Percentiles rank a stretch among this genome's conserved stretches.
phyloP scores from a whole-genome alignment of 441 rosid genomes.

The Syzygium malaccense region DNA sequence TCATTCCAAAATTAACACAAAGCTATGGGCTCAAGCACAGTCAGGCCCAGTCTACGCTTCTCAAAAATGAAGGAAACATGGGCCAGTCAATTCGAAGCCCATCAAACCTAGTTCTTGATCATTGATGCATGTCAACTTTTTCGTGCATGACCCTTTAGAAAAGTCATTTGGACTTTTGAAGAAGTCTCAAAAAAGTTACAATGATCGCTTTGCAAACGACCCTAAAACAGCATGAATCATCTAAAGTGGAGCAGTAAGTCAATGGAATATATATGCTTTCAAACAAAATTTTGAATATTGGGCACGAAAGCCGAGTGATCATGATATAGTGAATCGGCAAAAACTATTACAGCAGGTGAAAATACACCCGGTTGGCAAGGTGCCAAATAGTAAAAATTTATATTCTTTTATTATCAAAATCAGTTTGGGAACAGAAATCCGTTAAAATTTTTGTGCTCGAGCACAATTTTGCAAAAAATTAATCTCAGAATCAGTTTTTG shows the following conservation, averaged over 20 bases:
- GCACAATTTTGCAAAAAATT: too few relatives aligned
- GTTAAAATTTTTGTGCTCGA: too few relatives aligned
- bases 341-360: rapidly evolving
- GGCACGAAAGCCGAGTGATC: rapidly evolving
- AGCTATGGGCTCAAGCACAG: neutral
- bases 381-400: too few relatives aligned
- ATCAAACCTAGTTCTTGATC: neutral
- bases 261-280: neutral
- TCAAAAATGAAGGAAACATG: neutral
- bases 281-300: rapidly evolving
- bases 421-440: too few relatives aligned
- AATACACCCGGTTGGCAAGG: too few relatives aligned
- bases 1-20: neutral
- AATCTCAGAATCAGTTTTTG: too few relatives aligned
- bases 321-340: rapidly evolving
- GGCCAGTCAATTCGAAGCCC: neutral
- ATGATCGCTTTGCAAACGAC: neutral
- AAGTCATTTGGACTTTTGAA: neutral
- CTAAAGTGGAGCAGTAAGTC: neutral
- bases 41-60: neutral
- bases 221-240: neutral
- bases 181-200: neutral
- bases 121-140: neutral
- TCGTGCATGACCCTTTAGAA: neutral
- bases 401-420: too few relatives aligned